phyloP scores from a whole-genome alignment of 2,329 filamentous ascomycete genomes.

The Monosporascus cannonballus region DNA sequence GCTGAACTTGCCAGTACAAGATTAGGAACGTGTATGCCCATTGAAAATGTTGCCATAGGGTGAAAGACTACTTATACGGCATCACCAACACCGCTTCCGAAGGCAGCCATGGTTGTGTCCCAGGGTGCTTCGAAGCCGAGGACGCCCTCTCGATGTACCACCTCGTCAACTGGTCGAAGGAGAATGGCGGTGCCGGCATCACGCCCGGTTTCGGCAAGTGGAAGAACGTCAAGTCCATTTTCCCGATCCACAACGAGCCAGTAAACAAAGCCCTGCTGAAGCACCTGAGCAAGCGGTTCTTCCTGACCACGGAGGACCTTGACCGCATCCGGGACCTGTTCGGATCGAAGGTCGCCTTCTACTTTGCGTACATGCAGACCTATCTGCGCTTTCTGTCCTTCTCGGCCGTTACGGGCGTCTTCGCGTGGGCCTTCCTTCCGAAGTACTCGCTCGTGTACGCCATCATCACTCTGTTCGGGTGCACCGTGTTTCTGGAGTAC shows the following conservation, averaged over 20 bases:
- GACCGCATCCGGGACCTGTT: conserved; percentile 57
- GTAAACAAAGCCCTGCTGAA: conserved; percentile 51
- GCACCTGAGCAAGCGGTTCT: conserved; percentile 47
- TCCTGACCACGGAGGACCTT: conserved; percentile 44
- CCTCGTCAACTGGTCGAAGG: conserved; percentile 52
- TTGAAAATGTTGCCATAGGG: conserved; percentile 34
- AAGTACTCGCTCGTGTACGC: conserved; percentile 67
- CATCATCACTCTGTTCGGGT: conserved; percentile 61
- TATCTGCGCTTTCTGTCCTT: conserved; percentile 68
- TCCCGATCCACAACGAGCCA: conserved; percentile 55
- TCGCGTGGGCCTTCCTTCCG: conserved; percentile 62
- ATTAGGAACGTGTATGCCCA: background rate
- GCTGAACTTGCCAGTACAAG: background rate
- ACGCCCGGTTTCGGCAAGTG: conserved; percentile 52
- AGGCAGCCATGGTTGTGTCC: conserved; percentile 39
- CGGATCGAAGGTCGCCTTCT: conserved; percentile 67
- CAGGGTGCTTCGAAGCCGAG: conserved; percentile 54
- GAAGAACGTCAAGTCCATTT: conserved; percentile 54
- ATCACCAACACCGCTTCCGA: conserved; percentile 59
- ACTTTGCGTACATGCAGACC: conserved; percentile 76
- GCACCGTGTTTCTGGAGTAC: conserved; percentile 69
- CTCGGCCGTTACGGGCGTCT: conserved; percentile 61
- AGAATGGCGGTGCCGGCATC: conserved; percentile 56
- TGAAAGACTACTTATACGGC: conserved; percentile 71
- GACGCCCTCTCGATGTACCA: conserved; percentile 66